Base-by-base conservation (phyloP, 495 filamentous ascomycete genomes). In the Glutinoglossum americanum region DNA sequence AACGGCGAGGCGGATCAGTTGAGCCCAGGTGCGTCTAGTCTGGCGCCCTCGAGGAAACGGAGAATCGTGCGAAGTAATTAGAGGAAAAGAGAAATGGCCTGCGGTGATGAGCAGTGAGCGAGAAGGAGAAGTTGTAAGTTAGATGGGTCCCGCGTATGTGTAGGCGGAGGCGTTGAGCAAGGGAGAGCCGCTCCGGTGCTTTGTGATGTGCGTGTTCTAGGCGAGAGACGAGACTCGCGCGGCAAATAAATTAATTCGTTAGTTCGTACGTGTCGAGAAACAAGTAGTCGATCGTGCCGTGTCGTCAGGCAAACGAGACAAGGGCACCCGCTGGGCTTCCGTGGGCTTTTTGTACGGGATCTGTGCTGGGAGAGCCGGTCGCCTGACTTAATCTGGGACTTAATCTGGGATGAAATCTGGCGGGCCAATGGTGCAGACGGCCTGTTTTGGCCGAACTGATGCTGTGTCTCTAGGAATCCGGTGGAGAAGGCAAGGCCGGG, bases 231-330 rank as follows among this genome's bases (percentile, higher is more conserved):
- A 53, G 49, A 53, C 49, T 53, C 49, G 49, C 49, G 49, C 49
- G 49, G 49, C 49, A 53, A 53, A 53, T 53, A 53, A 53, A 53
- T 27, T 53, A 53, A 53, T 53, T 53, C 49, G 49, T 53, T 53
- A 53, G 26, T n/a, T 13, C 23, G 49, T 53, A 53, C 49, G 49
- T 53, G 49, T 53, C 49, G 49, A 51, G 47, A 51, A 25, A 25
- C 47, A 51, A 51, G 47, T 51, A 51, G 47, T 51, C 49, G 49
- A 53, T 53, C 49, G 49, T 28, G 25, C 49, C 49, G 23, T 53
- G 49, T 53, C 49, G 49, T 53, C 49, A 32, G 49, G 28, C 49
- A 53, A 53, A 53, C 49, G 49, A 53, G 49, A 53, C 49, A 7
- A 53, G 49, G 49, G 49, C 49, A 53, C 49, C 4, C 44, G 23